These are phyloP conservation scores for Lasiosphaeria ovina DNA, from an alignment of 495 filamentous ascomycete genomes.

Conservation along the genomic window DNA sequence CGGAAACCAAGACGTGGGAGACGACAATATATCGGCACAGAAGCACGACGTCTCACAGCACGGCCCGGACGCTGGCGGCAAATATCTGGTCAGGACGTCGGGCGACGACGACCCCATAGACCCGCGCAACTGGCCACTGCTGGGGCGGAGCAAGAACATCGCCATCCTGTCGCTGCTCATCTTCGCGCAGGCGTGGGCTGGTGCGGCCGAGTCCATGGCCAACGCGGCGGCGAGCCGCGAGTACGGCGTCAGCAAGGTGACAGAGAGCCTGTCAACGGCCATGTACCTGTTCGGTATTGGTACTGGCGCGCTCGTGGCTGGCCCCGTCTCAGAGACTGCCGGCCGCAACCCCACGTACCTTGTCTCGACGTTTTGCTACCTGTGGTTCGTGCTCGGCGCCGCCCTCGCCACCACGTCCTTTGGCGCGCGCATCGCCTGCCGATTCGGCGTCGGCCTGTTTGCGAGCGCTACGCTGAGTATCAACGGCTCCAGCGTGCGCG, in stretches of 20 bases:
- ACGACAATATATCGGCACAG: neutral
- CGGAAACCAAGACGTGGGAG: neutral
- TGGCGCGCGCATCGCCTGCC: conserved; percentile 32
- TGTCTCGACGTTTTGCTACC: conserved; percentile 26
- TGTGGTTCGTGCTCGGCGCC: conserved; percentile 35
- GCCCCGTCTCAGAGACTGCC: conserved; percentile 37
- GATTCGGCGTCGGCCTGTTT: conserved; percentile 34
- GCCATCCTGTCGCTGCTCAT: conserved; percentile 39
- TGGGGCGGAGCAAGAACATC: conserved; percentile 29
- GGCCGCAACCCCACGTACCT: conserved; percentile 38
- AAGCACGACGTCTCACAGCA: neutral
- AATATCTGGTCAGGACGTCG: conserved; percentile 1
- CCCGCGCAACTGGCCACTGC: conserved; percentile 34
- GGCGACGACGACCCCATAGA: conserved; percentile 24
- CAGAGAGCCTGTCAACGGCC: conserved; percentile 32
- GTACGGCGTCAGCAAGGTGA: conserved; percentile 28
- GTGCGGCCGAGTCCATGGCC: conserved; percentile 33
- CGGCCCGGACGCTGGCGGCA: conserved; percentile 2
- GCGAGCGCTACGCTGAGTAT: conserved; percentile 31
- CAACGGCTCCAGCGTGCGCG: conserved; percentile 33
- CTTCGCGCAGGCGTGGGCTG: conserved; percentile 33
- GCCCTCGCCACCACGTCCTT: conserved; percentile 28
- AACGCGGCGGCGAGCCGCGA: conserved; percentile 27
- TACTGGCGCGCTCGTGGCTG: conserved; percentile 32
- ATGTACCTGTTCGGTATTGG: conserved; percentile 34